Evolutionary conservation across 75 land plant species (phyloP).

Genomic region (Adiantum capillusveneris): DNA sequence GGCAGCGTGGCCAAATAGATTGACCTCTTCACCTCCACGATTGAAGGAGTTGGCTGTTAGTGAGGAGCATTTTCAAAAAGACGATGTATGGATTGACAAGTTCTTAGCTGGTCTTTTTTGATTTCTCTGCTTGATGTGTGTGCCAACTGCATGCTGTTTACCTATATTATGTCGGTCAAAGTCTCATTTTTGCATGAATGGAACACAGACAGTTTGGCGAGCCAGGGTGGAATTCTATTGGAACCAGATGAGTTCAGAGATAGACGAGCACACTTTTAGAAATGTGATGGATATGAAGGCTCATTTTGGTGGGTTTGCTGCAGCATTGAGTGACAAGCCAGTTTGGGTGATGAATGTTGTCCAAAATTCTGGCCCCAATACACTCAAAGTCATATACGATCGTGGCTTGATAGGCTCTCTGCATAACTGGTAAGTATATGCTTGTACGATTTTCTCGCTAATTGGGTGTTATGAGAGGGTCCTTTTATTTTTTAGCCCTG

Average conservation of each 20-base stretch:
- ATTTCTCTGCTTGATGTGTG: background rate
- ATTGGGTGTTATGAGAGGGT: background rate
- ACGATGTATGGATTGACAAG: constrained; percentile 42
- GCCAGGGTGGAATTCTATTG: constrained; percentile 66
- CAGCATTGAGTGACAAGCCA: constrained; percentile 56
- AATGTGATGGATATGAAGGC: constrained; percentile 98
- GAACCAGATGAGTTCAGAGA: constrained; percentile 47
- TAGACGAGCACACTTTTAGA: constrained; percentile 41
- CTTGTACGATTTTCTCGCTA: too few relatives aligned
- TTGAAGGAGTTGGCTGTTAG: constrained; percentile 62
- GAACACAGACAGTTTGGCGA: constrained; percentile 58
- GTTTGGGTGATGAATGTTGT: constrained; percentile 99
- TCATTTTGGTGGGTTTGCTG: constrained; percentile 74
- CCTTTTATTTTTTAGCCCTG: background rate
- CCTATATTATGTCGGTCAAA: background rate
- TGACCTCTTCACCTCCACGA: constrained; percentile 69
- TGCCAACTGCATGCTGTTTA: background rate
- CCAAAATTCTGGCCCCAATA: constrained; percentile 64
- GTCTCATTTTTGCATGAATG: background rate
- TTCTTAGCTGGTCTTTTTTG: background rate
- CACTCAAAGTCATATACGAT: constrained; percentile 65
- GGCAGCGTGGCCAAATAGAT: constrained; percentile 80
- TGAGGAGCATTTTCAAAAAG: constrained; percentile 44
- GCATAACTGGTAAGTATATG: constrained; percentile 67
- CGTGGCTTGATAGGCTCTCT: constrained; percentile 74